These are phyloP conservation scores for Asterionellopsis glacialis DNA, from an alignment of 108 stramenopile genomes.

Conservation along the genomic window DNA sequence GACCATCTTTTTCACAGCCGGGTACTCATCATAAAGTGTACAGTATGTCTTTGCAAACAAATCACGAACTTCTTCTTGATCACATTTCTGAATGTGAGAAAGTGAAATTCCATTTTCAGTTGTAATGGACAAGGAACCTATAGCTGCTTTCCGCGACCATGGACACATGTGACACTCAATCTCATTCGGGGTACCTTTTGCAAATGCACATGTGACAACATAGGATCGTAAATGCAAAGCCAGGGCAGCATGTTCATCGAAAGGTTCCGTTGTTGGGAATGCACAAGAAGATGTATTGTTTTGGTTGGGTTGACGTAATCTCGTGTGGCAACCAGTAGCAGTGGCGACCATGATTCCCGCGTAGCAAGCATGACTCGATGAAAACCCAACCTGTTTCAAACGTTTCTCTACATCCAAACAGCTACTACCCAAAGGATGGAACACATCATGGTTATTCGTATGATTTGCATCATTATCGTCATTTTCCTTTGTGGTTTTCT, in stretches of 20 bases:
- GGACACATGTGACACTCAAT: constrained; percentile 26
- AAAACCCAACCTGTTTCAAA: constrained; percentile 18
- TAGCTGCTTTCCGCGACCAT: constrained; percentile 6
- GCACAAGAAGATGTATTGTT: background rate
- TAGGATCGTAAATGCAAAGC: constrained; percentile 62
- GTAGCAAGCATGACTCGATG: constrained; percentile 8
- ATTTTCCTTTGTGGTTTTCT: no score
- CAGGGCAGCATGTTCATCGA: constrained; percentile 78
- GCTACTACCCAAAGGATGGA: constrained; percentile 31
- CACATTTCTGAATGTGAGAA: constrained; percentile 15
- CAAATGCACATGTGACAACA: constrained; percentile 30
- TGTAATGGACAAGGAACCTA: constrained; percentile 13
- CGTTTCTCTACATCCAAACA: constrained; percentile 1
- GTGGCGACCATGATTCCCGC: constrained; percentile 21
- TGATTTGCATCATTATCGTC: background rate
- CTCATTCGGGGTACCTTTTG: background rate
- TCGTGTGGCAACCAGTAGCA: constrained; percentile 9
- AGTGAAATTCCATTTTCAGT: background rate
- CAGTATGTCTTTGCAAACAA: constrained; percentile 46
- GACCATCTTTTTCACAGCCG: constrained; percentile 68
- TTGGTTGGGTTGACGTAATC: background rate
- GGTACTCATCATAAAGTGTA: constrained; percentile 40
- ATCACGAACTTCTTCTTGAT: constrained; percentile 38
- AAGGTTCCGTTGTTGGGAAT: constrained; percentile 37
- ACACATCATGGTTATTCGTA: constrained; percentile 2